These are phyloP conservation scores for Cantharellus anzutake DNA, from an alignment of 768 basidiomycete genomes.

Conservation along the genomic window DNA sequence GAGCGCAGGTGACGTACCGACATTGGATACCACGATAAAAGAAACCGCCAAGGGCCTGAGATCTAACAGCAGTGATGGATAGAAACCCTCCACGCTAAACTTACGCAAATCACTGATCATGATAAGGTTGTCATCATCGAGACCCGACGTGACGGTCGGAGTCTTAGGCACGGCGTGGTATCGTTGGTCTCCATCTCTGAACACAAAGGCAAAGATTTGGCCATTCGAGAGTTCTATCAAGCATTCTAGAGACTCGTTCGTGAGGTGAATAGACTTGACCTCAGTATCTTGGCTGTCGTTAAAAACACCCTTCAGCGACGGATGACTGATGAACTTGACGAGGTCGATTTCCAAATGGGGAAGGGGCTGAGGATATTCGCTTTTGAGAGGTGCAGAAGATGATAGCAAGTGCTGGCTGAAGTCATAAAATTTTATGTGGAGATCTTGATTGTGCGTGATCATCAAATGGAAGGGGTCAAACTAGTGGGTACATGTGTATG, in stretches of 20 bases:
- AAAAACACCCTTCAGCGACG: conserved; percentile 10
- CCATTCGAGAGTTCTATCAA: conserved; percentile 35
- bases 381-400: conserved; percentile 28
- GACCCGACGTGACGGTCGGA: conserved; percentile 34
- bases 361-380: conserved; percentile 47
- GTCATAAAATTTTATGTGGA: conserved; percentile 55
- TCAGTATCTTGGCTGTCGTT: conserved; percentile 13
- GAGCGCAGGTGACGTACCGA: conserved; percentile 32
- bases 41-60: conserved; percentile 29
- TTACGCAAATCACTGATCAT: not conserved
- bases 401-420: conserved; percentile 48
- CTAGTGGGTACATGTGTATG: conserved; percentile 15
- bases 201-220: conserved; percentile 31
- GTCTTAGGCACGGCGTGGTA: conserved; percentile 18
- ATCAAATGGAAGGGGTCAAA: conserved; percentile 46
- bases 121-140: conserved; percentile 20
- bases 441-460: conserved; percentile 41
- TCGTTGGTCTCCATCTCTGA: conserved; percentile 17
- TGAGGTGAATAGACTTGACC: conserved; percentile 30
- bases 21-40: conserved; percentile 46
- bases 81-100: conserved; percentile 24
- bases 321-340: conserved; percentile 24
- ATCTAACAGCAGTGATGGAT: conserved; percentile 41
- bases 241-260: conserved; percentile 38
- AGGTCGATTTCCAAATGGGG: conserved; percentile 44